These are phyloP conservation scores for Hypoxylon perforatum DNA, from an alignment of 495 filamentous ascomycete genomes.

Conservation along the genomic window DNA sequence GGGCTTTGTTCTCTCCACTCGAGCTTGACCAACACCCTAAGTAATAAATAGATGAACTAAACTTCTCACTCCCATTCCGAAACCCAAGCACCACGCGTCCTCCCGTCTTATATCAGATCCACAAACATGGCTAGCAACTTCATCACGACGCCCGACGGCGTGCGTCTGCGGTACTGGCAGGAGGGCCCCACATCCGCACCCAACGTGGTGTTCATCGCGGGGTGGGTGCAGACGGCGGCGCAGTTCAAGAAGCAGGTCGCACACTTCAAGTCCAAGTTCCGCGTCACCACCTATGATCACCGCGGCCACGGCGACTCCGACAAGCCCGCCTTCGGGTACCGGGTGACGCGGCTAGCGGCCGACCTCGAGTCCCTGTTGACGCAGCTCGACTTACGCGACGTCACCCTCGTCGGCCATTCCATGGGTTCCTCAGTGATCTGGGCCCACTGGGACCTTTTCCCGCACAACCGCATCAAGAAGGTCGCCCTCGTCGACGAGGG, in stretches of 20 bases:
- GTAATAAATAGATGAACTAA: no score
- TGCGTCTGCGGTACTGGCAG: slow-evolving; percentile 32
- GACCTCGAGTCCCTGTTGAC: slow-evolving; percentile 25
- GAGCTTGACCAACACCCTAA: no score
- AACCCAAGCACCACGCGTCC: no score
- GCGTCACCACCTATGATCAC: slow-evolving; percentile 39
- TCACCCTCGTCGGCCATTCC: slow-evolving; percentile 27
- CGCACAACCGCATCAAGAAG: slow-evolving; percentile 22
- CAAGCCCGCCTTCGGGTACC: slow-evolving; percentile 38
- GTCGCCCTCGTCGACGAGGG: slow-evolving; percentile 38
- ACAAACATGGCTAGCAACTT: slow-evolving; percentile 19
- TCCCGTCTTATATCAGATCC: no score
- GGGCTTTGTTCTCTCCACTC: no score
- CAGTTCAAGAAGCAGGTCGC: slow-evolving; percentile 35
- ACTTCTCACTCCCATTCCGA: no score
- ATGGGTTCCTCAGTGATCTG: slow-evolving; percentile 34
- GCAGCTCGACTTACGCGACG: slow-evolving; percentile 30
- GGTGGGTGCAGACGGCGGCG: slow-evolving; percentile 38
- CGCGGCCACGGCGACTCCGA: slow-evolving; percentile 43
- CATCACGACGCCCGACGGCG: slow-evolving; percentile 33
- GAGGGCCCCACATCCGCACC: slow-evolving; percentile 21
- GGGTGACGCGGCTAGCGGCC: slow-evolving; percentile 27
- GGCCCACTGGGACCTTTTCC: slow-evolving; percentile 39
- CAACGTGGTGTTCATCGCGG: slow-evolving; percentile 36
- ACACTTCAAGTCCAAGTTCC: slow-evolving; percentile 28